Percentiles rank a stretch among this genome's conserved stretches.
Conservation (phyloP, 805 yeast species). For the Maudiozyma bulderi region DNA sequence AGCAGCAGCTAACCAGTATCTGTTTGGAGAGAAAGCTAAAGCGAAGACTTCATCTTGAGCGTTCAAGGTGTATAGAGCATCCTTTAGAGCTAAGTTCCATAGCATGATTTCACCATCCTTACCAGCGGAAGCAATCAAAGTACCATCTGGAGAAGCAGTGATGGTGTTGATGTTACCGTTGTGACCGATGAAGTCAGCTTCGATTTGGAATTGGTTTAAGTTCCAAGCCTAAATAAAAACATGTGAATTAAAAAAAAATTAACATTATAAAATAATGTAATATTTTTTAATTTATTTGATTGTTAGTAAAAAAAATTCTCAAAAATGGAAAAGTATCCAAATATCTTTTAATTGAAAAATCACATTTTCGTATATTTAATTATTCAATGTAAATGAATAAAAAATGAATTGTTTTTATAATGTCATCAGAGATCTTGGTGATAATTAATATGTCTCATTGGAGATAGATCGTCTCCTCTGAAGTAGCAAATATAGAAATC, state of each 20-base stretch:
- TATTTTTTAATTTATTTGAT: background rate
- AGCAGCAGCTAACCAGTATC: slow-evolving; percentile 99
- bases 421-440: slow-evolving; percentile 98
- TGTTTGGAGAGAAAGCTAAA: slow-evolving; percentile 99
- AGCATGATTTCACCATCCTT: slow-evolving; percentile 97
- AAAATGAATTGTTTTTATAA: background rate
- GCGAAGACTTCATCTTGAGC: slow-evolving; percentile 97
- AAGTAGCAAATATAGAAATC: slow-evolving; percentile 96
- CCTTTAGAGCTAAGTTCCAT: slow-evolving; percentile 88
- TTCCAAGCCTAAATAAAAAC: slow-evolving; percentile 73
- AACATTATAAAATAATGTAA: background rate
- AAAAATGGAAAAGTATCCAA: background rate
- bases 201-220: slow-evolving; percentile 68
- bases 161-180: slow-evolving; percentile 95
- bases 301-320: slow-evolving; percentile 38
- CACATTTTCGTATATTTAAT: too few relatives aligned
- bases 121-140: slow-evolving; percentile 98
- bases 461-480: slow-evolving; percentile 62
- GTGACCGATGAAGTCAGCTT: slow-evolving; percentile 98
- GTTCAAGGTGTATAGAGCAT: slow-evolving; percentile 82
- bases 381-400: background rate
- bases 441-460: slow-evolving; percentile 89
- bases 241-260: background rate
- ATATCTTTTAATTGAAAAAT: background rate
- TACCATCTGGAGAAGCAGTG: slow-evolving; percentile 99